phyloP scores from a whole-genome alignment of 2,329 filamentous ascomycete species.

The Meredithiella fracta region DNA sequence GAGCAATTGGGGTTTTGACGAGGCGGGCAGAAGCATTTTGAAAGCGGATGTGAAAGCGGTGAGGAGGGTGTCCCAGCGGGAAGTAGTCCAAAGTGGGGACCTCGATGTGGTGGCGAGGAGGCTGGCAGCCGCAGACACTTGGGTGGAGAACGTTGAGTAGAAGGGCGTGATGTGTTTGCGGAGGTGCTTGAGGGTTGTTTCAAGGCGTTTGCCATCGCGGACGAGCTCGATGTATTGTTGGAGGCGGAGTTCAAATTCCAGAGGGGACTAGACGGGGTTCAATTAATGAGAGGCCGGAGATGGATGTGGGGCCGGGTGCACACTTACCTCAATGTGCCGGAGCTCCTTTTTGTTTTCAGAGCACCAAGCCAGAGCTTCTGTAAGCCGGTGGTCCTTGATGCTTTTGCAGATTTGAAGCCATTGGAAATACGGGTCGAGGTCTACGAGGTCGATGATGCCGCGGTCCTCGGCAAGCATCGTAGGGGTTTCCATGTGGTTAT shows the following conservation, averaged over 20 bases:
- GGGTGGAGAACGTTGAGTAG: conserved; percentile 47
- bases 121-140: conserved; percentile 59
- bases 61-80: conserved; percentile 56
- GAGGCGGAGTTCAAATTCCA: conserved; percentile 84
- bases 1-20: conserved; percentile 69
- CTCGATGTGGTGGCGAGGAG: conserved; percentile 45
- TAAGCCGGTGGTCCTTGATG: conserved; percentile 51
- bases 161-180: conserved; percentile 64
- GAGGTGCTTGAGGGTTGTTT: conserved; percentile 68
- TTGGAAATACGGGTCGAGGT: conserved; percentile 72
- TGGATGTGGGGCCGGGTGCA: neutral
- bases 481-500: conserved; percentile 68
- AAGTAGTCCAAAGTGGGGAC: conserved; percentile 50
- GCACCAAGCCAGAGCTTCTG: conserved; percentile 78
- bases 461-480: conserved; percentile 57
- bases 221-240: conserved; percentile 85
- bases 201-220: conserved; percentile 46
- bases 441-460: conserved; percentile 64
- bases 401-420: conserved; percentile 65
- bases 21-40: conserved; percentile 69
- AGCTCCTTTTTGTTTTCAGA: conserved; percentile 83
- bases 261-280: conserved; percentile 42
- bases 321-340: conserved; percentile 62
- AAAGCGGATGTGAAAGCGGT: conserved; percentile 72
- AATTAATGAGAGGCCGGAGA: neutral